These are phyloP conservation scores for Venturia oleaginea DNA, from an alignment of 2,329 filamentous ascomycete species.

Conservation along the genomic window DNA sequence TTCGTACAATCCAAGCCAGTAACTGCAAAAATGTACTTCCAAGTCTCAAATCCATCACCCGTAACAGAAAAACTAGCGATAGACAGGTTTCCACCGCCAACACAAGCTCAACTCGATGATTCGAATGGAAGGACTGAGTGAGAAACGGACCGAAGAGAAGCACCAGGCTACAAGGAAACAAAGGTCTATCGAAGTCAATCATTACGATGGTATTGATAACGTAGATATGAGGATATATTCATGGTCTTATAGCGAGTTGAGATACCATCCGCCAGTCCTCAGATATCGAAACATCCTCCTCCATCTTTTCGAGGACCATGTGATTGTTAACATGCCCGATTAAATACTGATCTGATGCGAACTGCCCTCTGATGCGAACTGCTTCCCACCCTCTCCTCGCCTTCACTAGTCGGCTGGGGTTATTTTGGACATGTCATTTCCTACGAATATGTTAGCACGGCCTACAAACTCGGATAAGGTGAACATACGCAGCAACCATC, in stretches of 20 bases:
- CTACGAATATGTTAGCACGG: too few relatives aligned
- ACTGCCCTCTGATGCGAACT: too few relatives aligned
- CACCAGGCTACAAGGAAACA: not conserved
- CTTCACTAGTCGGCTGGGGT: too few relatives aligned
- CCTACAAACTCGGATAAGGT: too few relatives aligned
- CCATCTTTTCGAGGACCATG: not conserved
- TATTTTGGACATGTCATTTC: too few relatives aligned
- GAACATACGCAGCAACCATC: too few relatives aligned
- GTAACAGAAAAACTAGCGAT: conserved; percentile 6
- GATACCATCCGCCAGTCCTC: not conserved
- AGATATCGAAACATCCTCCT: not conserved
- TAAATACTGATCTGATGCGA: not conserved
- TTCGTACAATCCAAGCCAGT: conserved; percentile 1
- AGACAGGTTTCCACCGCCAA: not conserved
- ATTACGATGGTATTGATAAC: conserved; percentile 4
- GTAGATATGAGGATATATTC: not conserved
- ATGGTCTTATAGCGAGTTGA: not conserved
- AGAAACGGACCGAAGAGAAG: conserved; percentile 2
- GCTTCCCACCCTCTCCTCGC: too few relatives aligned
- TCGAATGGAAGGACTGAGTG: not conserved
- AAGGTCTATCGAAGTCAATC: not conserved
- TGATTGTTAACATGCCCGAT: not conserved
- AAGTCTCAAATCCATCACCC: conserved; percentile 8
- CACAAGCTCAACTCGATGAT: not conserved
- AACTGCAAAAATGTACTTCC: conserved; percentile 3